A percentile compares a stretch with the other conserved stretches of the same genome.
Conservation (phyloP, 2,329 filamentous ascomycete genomes). For the Fusarium sp. region DNA sequence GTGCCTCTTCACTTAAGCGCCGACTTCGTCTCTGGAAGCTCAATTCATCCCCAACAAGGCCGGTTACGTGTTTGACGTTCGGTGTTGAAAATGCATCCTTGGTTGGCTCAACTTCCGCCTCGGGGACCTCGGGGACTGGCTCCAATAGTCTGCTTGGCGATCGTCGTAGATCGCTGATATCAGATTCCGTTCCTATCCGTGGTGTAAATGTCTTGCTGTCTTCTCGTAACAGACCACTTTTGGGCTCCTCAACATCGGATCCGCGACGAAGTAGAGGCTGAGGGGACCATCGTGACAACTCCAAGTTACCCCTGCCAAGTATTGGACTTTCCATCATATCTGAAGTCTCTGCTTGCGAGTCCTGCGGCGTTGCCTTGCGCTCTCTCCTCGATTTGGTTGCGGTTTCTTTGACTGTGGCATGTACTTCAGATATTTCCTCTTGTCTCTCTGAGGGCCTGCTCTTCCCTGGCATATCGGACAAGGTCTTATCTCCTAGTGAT, state of each 20-base stretch:
- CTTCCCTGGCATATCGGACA: constrained; percentile 1
- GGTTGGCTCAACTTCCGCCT: constrained; percentile 54
- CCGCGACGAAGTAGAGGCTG: constrained; percentile 47
- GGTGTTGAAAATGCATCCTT: constrained; percentile 20
- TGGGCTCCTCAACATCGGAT: constrained; percentile 46
- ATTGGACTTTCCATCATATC: constrained; percentile 54
- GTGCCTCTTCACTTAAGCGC: constrained; percentile 49
- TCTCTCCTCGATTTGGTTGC: constrained; percentile 35
- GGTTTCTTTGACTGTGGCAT: constrained; percentile 27
- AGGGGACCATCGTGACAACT: constrained; percentile 26
- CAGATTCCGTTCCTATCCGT: constrained; percentile 38
- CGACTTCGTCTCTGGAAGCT: constrained; percentile 53
- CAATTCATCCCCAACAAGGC: constrained; percentile 52
- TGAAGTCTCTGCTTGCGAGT: constrained; percentile 40
- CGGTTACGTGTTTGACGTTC: constrained; percentile 52
- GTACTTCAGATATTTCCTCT: not conserved
- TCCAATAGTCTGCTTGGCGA: constrained; percentile 59
- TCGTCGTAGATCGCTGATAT: constrained; percentile 54
- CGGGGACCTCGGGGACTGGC: constrained; percentile 63
- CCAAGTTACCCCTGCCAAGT: constrained; percentile 46
- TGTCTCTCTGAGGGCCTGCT: constrained; percentile 7
- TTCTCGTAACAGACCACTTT: constrained; percentile 48
- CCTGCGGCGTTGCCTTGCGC: constrained; percentile 40
- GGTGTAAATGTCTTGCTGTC: constrained; percentile 40
- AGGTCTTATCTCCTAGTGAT: not conserved